phyloP scores from a whole-genome alignment of 2,329 filamentous ascomycete species.

The Neoscytalidium dimidiatum region DNA sequence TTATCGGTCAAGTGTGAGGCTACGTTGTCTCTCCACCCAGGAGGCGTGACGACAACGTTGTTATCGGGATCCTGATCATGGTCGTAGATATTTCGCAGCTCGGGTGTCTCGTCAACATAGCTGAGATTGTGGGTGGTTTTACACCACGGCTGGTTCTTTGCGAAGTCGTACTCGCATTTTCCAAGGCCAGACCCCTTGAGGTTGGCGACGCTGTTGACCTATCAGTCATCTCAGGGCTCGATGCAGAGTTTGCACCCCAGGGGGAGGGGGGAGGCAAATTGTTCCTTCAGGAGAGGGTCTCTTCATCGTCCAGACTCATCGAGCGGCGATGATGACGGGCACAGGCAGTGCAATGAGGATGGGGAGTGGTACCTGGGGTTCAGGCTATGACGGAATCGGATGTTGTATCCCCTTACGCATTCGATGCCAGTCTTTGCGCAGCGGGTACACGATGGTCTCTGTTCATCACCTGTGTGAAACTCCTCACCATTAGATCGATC shows the following conservation, averaged over 20 bases:
- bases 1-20: not conserved
- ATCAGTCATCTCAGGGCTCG: not conserved
- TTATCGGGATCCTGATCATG: slow-evolving; percentile 25
- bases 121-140: slow-evolving; percentile 31
- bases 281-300: not conserved
- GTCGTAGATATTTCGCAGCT: slow-evolving; percentile 35
- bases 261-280: too few relatives aligned
- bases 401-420: slow-evolving; percentile 33
- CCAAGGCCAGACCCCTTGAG: slow-evolving; percentile 27
- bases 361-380: slow-evolving; percentile 29
- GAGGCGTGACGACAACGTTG: slow-evolving; percentile 13
- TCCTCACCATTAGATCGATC: not conserved
- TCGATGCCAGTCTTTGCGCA: slow-evolving; percentile 33
- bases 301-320: not conserved
- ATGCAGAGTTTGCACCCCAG: not conserved
- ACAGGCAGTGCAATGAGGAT: not conserved
- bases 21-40: slow-evolving; percentile 17
- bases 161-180: slow-evolving; percentile 34
- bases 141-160: slow-evolving; percentile 32
- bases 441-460: slow-evolving; percentile 29
- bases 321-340: not conserved
- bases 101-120: slow-evolving; percentile 34
- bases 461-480: slow-evolving; percentile 27
- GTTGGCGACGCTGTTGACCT: slow-evolving; percentile 24
- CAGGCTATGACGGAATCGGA: slow-evolving; percentile 33